phyloP scores from a whole-genome alignment of 2,329 filamentous ascomycete genomes.

The Pezicula neosporulosa region DNA sequence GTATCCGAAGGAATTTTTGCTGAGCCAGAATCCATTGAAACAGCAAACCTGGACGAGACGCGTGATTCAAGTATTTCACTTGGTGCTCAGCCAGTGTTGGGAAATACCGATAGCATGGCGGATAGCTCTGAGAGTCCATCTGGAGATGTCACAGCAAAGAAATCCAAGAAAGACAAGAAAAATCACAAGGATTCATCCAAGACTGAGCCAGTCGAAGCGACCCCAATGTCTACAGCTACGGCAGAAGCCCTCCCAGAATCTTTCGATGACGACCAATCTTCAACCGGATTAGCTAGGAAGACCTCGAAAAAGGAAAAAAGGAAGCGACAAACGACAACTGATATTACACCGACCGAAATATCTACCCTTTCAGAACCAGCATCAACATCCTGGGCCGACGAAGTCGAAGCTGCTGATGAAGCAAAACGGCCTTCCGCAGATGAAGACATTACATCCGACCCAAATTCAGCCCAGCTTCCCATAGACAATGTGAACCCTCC shows the following conservation, averaged over 20 bases:
- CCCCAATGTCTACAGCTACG: background rate
- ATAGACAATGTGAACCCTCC: no score
- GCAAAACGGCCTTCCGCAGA: constrained; percentile 14
- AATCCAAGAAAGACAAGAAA: constrained; percentile 1
- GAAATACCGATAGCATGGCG: background rate
- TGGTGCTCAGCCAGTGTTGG: background rate
- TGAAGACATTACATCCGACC: constrained; percentile 2
- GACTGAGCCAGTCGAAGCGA: background rate
- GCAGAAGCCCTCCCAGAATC: background rate
- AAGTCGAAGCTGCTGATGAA: constrained; percentile 25
- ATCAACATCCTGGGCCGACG: constrained; percentile 25
- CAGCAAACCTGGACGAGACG: background rate
- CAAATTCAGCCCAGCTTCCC: no score
- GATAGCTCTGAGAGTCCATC: background rate
- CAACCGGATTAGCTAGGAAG: constrained; percentile 10
- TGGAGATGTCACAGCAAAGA: background rate
- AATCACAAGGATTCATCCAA: background rate
- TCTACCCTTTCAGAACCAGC: constrained; percentile 6
- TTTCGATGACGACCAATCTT: constrained; percentile 2
- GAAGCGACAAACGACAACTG: constrained; percentile 23
- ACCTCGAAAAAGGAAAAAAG: constrained; percentile 28
- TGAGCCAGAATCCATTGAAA: background rate
- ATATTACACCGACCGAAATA: constrained; percentile 6
- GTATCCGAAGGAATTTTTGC: background rate
- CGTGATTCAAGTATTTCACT: background rate